Percentiles rank a stretch among this genome's conserved stretches.
Conservation (phyloP, 2,329 filamentous ascomycete genomes). For the Graphiopsis chlorocephala region DNA sequence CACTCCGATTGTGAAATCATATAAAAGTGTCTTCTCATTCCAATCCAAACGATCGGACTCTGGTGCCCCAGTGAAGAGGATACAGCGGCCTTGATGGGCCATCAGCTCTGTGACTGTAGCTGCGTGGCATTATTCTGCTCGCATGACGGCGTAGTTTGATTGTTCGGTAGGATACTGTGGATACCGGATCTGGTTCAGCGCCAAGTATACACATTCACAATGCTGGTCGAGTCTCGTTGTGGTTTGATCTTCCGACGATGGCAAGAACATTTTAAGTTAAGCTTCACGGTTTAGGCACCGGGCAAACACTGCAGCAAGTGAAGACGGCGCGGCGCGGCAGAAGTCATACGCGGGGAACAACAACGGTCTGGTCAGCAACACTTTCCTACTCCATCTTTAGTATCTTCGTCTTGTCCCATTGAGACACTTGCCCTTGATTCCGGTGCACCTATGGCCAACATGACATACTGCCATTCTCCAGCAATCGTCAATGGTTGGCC, state of each 20-base stretch:
- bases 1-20: neutral
- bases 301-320: neutral
- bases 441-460: neutral
- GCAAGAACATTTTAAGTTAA: neutral
- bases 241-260: neutral
- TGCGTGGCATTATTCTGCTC: neutral
- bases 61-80: slow-evolving; percentile 63
- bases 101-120: neutral
- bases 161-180: neutral
- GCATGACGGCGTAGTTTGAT: neutral
- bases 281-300: neutral
- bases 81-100: slow-evolving; percentile 22
- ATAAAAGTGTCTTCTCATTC: slow-evolving; percentile 46
- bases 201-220: neutral
- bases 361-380: neutral
- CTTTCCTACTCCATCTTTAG: neutral
- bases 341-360: neutral
- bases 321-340: neutral
- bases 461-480: too few relatives aligned
- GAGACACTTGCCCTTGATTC: neutral
- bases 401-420: neutral
- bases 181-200: neutral
- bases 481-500: neutral
- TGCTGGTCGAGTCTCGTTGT: neutral
- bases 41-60: slow-evolving; percentile 53